Evolutionary conservation across 495 filamentous ascomycete species (phyloP).

Genomic region (Penicillium crystallinum): DNA sequence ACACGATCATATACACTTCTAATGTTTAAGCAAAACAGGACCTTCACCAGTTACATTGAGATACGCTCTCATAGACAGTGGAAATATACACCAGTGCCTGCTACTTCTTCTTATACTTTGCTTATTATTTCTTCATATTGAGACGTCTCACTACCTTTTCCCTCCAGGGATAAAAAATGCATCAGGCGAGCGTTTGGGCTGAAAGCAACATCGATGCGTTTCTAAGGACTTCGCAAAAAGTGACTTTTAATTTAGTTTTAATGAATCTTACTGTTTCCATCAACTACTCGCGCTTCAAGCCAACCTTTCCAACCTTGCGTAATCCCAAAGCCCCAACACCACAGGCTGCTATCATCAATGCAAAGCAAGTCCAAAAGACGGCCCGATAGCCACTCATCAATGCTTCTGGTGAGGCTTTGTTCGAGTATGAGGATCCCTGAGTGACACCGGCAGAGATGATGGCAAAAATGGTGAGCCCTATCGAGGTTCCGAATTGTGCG

Average conservation of each 20-base stretch:
- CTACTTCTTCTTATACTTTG: background rate
- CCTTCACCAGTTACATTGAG: background rate
- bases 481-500: conserved; percentile 54
- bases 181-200: background rate
- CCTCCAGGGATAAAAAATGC: background rate
- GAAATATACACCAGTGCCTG: background rate
- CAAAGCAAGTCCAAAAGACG: conserved; percentile 58
- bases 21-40: conserved; percentile 5
- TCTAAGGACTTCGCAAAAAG: background rate
- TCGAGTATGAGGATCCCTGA: conserved; percentile 15
- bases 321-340: conserved; percentile 44
- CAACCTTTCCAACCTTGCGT: conserved; percentile 48
- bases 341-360: conserved; percentile 36
- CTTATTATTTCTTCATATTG: background rate
- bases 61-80: background rate
- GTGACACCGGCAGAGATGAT: conserved; percentile 53
- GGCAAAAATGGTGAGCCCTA: conserved; percentile 53
- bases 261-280: background rate
- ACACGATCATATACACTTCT: conserved; percentile 2
- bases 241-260: background rate
- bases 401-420: conserved; percentile 32
- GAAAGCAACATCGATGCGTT: background rate
- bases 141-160: background rate
- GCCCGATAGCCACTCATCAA: conserved; percentile 55
- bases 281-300: conserved; percentile 45